Conservation (phyloP, 1,284 basidiomycete species). For the Trametes pubescens region DNA sequence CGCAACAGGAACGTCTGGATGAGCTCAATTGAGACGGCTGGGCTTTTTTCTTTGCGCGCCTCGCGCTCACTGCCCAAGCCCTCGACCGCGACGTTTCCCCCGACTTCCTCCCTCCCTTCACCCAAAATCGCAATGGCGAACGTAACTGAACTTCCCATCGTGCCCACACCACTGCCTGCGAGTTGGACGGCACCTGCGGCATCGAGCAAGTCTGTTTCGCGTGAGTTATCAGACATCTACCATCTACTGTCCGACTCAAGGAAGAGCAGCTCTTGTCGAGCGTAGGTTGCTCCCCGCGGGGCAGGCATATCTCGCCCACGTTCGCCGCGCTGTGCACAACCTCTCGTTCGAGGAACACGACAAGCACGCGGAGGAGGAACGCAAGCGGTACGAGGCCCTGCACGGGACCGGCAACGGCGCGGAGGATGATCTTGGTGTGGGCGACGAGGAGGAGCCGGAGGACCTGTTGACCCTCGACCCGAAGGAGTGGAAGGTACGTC, state of each 20-base stretch:
- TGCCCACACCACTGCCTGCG: conserved; percentile 42
- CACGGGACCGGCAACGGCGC: conserved; percentile 63
- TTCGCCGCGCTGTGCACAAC: conserved; percentile 76
- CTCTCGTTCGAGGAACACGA: conserved; percentile 87
- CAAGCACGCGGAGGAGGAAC: conserved; percentile 63
- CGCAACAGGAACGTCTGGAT: neutral
- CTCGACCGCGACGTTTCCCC: conserved; percentile 4
- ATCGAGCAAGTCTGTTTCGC: conserved; percentile 45
- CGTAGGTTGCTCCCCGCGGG: conserved; percentile 81
- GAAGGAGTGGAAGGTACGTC: conserved; percentile 95
- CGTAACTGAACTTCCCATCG: conserved; percentile 43
- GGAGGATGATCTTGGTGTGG: conserved; percentile 91
- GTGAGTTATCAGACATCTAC: conserved; percentile 35
- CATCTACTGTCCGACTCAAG: conserved; percentile 10
- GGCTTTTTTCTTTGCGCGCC: conserved; percentile 15
- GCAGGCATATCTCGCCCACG: conserved; percentile 83
- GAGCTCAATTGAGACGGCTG: neutral
- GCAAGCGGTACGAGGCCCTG: conserved; percentile 58
- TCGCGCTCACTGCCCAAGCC: neutral
- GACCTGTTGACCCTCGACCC: conserved; percentile 85
- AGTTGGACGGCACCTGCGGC: conserved; percentile 40
- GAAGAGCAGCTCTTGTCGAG: conserved; percentile 45
- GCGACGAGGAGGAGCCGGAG: conserved; percentile 87
- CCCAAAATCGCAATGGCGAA: conserved; percentile 42
- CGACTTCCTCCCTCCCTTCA: conserved; percentile 9